These are phyloP conservation scores for Bipolaris oryzae DNA, from an alignment of 2,329 filamentous ascomycete genomes.

Conservation along the genomic window DNA sequence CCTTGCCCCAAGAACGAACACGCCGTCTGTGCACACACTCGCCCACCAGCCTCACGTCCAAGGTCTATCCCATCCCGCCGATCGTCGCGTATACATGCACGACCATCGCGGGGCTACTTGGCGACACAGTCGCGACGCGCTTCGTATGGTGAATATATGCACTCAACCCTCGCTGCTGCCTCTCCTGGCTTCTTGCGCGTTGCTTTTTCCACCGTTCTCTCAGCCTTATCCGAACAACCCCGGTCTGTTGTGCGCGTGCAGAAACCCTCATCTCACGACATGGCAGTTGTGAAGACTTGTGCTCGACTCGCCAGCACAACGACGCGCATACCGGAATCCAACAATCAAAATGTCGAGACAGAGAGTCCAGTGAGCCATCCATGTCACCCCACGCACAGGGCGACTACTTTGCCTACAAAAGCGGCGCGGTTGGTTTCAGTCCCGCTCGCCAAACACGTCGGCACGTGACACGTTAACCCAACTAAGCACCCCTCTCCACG, in stretches of 20 bases:
- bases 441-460: conserved; percentile 9
- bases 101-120: background rate
- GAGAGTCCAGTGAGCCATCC: too few species aligned
- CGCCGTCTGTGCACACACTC: conserved; percentile 14
- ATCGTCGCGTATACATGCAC: conserved; percentile 5
- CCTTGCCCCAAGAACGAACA: conserved; percentile 6
- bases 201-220: conserved; percentile 4
- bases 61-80: background rate
- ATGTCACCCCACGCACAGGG: background rate
- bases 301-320: background rate
- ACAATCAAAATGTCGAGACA: background rate
- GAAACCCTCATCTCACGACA: background rate
- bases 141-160: background rate
- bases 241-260: background rate
- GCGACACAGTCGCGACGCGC: background rate
- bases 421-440: background rate
- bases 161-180: background rate
- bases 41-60: conserved; percentile 11
- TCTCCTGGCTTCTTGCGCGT: background rate
- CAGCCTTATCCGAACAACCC: conserved; percentile 1
- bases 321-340: background rate
- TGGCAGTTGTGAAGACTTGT: background rate
- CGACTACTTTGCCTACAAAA: background rate
- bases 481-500: background rate
- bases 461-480: conserved; percentile 19